phyloP scores from a whole-genome alignment of 371 early-diverging fungal species.

The Lichtheimia ramosa region DNA sequence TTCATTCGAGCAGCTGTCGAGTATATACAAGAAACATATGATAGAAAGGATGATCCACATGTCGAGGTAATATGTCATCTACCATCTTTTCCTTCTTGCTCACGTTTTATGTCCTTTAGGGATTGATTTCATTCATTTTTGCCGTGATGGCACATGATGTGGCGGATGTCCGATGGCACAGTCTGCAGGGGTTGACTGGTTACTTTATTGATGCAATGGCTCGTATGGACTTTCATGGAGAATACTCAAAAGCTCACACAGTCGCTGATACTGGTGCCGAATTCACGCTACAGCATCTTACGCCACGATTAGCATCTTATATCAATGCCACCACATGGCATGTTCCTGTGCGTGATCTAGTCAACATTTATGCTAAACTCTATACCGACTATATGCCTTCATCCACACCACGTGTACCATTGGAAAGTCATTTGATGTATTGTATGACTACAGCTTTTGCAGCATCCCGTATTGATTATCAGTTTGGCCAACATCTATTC shows the following conservation, averaged over 20 bases:
- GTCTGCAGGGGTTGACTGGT: constrained; percentile 60
- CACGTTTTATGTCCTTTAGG: constrained; percentile 27
- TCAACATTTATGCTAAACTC: constrained; percentile 66
- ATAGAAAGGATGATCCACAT: constrained; percentile 20
- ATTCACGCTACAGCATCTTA: constrained; percentile 62
- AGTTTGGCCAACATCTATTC: constrained; percentile 46
- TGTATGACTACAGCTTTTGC: constrained; percentile 69
- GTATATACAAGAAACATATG: constrained; percentile 52
- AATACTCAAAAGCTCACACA: constrained; percentile 62
- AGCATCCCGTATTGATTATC: constrained; percentile 62
- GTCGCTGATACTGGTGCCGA: constrained; percentile 85
- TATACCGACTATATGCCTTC: constrained; percentile 13
- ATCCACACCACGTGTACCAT: constrained; percentile 15
- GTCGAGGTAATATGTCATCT: constrained; percentile 21
- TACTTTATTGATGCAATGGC: constrained; percentile 77
- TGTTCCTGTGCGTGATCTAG: constrained; percentile 75
- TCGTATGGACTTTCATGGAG: constrained; percentile 61
- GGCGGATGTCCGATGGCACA: constrained; percentile 87
- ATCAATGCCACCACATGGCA: constrained; percentile 62
- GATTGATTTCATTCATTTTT: constrained; percentile 75
- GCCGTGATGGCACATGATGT: constrained; percentile 82
- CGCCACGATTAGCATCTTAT: constrained; percentile 33
- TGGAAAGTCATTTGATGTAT: constrained; percentile 40
- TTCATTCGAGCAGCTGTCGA: constrained; percentile 68
- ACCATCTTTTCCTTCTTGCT: background rate